Evolutionary conservation across 768 basidiomycete genomes (phyloP), one percentile per base, ranked within the genome.

Genomic region (Coprinellus aureogranulatus): DNA sequence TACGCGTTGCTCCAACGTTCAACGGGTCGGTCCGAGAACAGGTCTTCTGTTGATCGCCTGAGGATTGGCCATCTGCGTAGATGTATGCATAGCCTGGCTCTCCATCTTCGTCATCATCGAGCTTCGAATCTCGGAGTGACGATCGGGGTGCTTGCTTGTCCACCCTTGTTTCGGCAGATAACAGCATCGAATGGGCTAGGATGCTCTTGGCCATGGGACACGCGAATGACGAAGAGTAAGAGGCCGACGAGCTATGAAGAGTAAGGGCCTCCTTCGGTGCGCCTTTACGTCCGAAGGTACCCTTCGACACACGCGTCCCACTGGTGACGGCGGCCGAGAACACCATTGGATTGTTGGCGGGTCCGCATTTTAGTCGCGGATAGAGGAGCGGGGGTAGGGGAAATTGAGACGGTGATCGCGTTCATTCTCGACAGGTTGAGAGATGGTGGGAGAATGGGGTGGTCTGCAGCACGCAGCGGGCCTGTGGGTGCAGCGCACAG

Each of bases 1-100:
- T n/a, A n/a, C n/a, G n/a, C n/a, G n/a, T n/a, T n/a, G n/a, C n/a
- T n/a, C 57, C 57, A 39, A 58, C 57, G 37, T 58, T 49, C 28
- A 58, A 37, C 4, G 57, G 51, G 34, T 58, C 57, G 10, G 49
- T 48, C 6, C 18, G 37, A 39, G 39, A 4, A 8, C 5, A 4
- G 25, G n/a, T 20, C 12, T 20, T 31, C 49, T 57, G 49, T 27
- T 57, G 20, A 25, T 2, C 34, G 22, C 26, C 34, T 5, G 40
- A 20, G 18, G 46, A 8, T 26, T 20, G 28, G 6, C 42, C 30
- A 27, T 50, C 25, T 5, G 57, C 44, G 20, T 53, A 58, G 50
- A 58, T 58, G 44, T 58, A 58, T n/a, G 52, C 57, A 37, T 53
- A 58, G 14, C 57, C 57, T 11, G 50, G 57, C 45, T 58, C 57